These are phyloP conservation scores for Ceratobasidium sp. DNA, from an alignment of 1,284 basidiomycete species.

Conservation along the genomic window DNA sequence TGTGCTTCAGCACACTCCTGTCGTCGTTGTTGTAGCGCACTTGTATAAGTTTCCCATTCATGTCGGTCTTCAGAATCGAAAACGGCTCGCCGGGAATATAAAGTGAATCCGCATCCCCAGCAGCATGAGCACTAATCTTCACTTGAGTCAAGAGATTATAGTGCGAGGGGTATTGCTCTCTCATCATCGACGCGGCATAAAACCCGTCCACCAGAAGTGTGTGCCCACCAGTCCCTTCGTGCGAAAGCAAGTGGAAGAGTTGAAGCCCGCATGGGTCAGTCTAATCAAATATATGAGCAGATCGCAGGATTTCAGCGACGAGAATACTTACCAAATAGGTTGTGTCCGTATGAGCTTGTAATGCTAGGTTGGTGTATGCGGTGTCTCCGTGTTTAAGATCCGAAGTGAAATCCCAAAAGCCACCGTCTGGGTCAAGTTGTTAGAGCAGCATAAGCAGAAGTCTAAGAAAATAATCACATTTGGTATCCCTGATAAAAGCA, in stretches of 20 bases:
- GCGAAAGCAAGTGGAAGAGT: conserved; percentile 92
- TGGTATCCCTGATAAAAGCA: conserved; percentile 91
- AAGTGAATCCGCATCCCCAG: conserved; percentile 75
- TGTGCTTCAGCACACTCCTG: conserved; percentile 76
- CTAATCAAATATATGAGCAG: conserved; percentile 55
- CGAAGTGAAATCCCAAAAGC: conserved; percentile 97
- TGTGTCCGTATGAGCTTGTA: conserved; percentile 94
- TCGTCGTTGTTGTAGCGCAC: conserved; percentile 98
- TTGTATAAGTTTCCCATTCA: conserved; percentile 72
- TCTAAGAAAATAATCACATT: conserved; percentile 66
- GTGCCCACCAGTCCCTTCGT: conserved; percentile 84
- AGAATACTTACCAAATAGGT: conserved; percentile 83
- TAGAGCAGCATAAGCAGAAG: not conserved
- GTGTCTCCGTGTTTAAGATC: conserved; percentile 92
- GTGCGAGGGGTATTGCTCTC: conserved; percentile 75
- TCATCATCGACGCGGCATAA: conserved; percentile 84
- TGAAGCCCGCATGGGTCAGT: conserved; percentile 94
- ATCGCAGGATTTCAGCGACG: not conserved
- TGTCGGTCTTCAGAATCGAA: conserved; percentile 77
- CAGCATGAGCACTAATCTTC: conserved; percentile 86
- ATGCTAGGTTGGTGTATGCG: conserved; percentile 87
- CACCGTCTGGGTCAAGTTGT: conserved; percentile 68
- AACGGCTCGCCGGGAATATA: conserved; percentile 71
- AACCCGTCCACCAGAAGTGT: conserved; percentile 96
- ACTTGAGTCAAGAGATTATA: conserved; percentile 78